Conservation (phyloP, 176 grass and related monocot species). For the Triticum urartu region DNA sequence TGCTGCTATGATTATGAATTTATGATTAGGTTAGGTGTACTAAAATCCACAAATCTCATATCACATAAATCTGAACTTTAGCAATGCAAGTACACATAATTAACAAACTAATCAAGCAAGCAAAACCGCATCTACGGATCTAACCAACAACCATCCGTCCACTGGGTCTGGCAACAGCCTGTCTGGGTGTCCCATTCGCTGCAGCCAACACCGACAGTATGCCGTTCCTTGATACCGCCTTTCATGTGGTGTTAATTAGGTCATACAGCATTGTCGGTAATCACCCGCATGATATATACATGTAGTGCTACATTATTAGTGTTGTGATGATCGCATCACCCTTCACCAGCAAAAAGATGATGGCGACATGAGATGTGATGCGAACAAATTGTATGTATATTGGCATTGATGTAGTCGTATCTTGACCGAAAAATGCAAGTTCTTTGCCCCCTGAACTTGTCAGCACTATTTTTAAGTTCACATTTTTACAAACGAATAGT, state of each 20-base stretch:
- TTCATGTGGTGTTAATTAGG: conserved; percentile 14
- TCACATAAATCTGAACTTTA: conserved; percentile 24
- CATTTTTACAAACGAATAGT: neutral
- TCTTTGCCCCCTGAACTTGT: neutral
- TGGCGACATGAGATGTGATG: neutral
- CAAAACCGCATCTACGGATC: neutral
- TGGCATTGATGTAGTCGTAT: neutral
- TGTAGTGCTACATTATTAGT: conserved; percentile 2
- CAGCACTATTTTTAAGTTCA: neutral
- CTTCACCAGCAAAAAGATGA: conserved; percentile 21
- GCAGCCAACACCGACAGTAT: conserved; percentile 29
- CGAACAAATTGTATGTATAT: neutral
- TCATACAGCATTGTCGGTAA: conserved; percentile 15
- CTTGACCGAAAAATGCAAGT: neutral
- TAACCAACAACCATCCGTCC: conserved; percentile 35
- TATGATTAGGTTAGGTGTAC: neutral
- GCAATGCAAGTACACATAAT: conserved; percentile 20
- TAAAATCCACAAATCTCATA: conserved; percentile 8
- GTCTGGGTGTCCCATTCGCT: conserved; percentile 26
- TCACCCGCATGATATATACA: neutral
- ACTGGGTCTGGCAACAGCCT: conserved; percentile 25
- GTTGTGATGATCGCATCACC: conserved; percentile 11
- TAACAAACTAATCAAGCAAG: conserved; percentile 1
- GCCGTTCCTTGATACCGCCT: neutral
- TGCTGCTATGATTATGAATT: neutral